These are phyloP conservation scores for Warburgia ugandensis DNA, from an alignment of 164 flowering plant genomes.

Conservation along the genomic window DNA sequence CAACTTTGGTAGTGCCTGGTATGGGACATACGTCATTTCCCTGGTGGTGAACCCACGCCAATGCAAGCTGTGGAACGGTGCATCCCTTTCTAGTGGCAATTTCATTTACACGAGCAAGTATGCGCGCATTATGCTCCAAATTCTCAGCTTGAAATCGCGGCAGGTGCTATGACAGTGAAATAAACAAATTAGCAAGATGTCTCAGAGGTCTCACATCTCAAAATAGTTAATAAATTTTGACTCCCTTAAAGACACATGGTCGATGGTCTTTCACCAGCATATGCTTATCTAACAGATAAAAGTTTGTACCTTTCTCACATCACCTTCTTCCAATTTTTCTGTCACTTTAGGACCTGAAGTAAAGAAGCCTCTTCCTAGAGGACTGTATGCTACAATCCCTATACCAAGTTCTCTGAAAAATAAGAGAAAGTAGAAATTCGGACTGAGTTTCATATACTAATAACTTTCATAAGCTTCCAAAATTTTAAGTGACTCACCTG, in stretches of 20 bases:
- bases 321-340: constrained; percentile 26
- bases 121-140: constrained; percentile 17
- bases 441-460: background rate
- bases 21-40: constrained; percentile 32
- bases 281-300: no score
- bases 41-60: constrained; percentile 36
- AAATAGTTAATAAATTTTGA: no score
- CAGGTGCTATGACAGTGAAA: constrained; percentile 17
- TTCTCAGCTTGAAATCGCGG: constrained; percentile 28
- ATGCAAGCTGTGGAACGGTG: constrained; percentile 29
- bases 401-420: constrained; percentile 34
- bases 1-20: constrained; percentile 46
- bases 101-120: constrained; percentile 20
- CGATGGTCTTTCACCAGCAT: no score
- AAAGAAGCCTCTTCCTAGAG: constrained; percentile 52
- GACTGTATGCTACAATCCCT: constrained; percentile 57
- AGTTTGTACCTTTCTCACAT: constrained; percentile 43
- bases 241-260: no score
- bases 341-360: constrained; percentile 38
- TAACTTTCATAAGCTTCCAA: background rate
- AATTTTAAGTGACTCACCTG: constrained; percentile 8
- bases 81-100: constrained; percentile 27
- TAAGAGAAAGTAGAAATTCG: background rate
- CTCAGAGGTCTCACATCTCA: no score
- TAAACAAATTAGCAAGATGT: no score